Evolutionary conservation across 768 basidiomycete species (phyloP).

Genomic region (Tylopilus cervinicoccineus): DNA sequence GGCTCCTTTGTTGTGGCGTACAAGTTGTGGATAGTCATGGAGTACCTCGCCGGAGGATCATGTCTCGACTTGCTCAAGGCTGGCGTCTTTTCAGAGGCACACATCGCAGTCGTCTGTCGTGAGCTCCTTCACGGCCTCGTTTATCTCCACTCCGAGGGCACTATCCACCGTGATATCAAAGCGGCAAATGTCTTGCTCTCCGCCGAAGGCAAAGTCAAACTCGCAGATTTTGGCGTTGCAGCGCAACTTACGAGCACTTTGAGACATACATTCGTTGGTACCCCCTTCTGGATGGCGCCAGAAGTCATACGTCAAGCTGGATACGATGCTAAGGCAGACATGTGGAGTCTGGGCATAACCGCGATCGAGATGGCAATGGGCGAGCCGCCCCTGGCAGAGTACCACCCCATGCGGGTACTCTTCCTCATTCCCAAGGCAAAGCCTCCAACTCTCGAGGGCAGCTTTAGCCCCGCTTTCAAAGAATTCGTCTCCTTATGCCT

Average conservation of each 20-base stretch:
- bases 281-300: constrained; percentile 98
- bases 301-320: constrained; percentile 97
- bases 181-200: constrained; percentile 94
- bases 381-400: constrained; percentile 93
- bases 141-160: constrained; percentile 93
- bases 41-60: constrained; percentile 97
- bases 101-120: constrained; percentile 92
- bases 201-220: constrained; percentile 89
- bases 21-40: constrained; percentile 99
- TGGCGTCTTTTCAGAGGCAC: constrained; percentile 84
- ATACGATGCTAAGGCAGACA: constrained; percentile 93
- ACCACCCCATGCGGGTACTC: constrained; percentile 97
- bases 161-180: constrained; percentile 99
- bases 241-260: constrained; percentile 93
- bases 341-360: constrained; percentile 98
- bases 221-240: constrained; percentile 98
- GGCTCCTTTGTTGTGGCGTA: constrained; percentile 95
- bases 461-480: constrained; percentile 83
- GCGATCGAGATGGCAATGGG: constrained; percentile 98
- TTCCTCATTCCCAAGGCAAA: constrained; percentile 98
- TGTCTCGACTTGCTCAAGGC: constrained; percentile 95
- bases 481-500: constrained; percentile 89
- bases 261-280: constrained; percentile 96
- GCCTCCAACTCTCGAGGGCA: constrained; percentile 83
- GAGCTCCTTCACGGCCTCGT: constrained; percentile 91